Conservation (phyloP, 441 rosid genomes). For the Corymbia calophylla region DNA sequence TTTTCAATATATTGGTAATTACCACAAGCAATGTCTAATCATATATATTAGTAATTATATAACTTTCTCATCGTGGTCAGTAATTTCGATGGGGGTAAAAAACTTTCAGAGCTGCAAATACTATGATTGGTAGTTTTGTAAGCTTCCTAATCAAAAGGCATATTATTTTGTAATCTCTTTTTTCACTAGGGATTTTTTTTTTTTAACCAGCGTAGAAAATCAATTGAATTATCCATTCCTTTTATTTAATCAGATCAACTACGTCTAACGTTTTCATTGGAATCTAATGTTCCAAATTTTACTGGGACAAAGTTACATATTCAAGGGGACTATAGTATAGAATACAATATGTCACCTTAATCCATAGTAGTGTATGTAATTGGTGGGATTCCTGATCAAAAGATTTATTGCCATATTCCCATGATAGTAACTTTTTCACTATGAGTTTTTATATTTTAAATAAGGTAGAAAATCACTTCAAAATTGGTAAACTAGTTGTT, state of each 20-base stretch:
- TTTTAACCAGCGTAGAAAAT: background rate
- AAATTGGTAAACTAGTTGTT: background rate
- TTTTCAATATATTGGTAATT: background rate
- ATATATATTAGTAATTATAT: background rate
- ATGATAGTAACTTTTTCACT: background rate
- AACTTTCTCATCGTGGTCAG: background rate
- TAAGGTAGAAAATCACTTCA: background rate
- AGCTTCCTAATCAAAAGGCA: background rate
- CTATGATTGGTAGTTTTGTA: background rate
- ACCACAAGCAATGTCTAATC: background rate
- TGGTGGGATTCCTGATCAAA: background rate
- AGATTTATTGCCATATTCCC: background rate
- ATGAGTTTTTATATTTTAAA: background rate
- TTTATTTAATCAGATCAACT: background rate
- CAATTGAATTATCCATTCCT: background rate
- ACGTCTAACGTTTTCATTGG: background rate
- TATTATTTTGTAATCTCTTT: background rate
- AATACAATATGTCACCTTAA: background rate
- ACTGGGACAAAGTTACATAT: background rate
- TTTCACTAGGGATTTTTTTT: background rate
- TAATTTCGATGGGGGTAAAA: background rate
- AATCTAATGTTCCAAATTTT: background rate
- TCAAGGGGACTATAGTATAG: background rate
- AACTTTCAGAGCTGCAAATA: background rate
- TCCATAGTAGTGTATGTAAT: background rate